Base-by-base conservation (phyloP, 306 rosid species). In the Phaseolus lunatus region DNA sequence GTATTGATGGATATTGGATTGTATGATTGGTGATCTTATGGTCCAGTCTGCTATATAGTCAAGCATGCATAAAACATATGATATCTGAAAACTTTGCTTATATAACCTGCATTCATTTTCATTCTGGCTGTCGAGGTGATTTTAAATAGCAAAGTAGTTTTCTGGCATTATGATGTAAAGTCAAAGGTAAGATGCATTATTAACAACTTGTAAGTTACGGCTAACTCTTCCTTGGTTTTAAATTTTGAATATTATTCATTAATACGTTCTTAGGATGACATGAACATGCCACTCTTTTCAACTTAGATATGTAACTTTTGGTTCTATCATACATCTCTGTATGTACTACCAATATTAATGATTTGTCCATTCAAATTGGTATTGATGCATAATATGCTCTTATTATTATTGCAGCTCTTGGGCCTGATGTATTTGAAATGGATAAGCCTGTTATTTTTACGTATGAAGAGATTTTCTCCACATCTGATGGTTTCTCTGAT, bases 401-500 rank as follows among this genome's bases (percentile, higher is more conserved):
- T n/a, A 58, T 77, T 43, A 24, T 67, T 78, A 23, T 79, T 87
- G 87, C 87, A 95, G 99, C 89, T 72, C 73, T 92, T 7, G 92
- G 85, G 59, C 90, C 86, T 31, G 89, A 86, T 2, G 89, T 87
- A 65, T 86, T 95, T 59, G 92, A 87, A 77, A 82, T 92, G 83
- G 99, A 89, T 67, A 95, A 89, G 80, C 97, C 97, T 73, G 86
- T 89, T 45, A 86, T 95, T 64, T 95, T 90, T 78, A 71, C 94
- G 57, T 88, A 85, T 16, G 97, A 95, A 78, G 99, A 95, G 70
- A 91, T 95, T 33, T 83, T 73, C 68, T 77, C 96, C 71, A 56
- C 91, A 29, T 89, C 97, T 15, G 96, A 88, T 65, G 96, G 89
- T 26, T 95, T 95, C 90, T 90, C 97, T 44, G 99, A 95, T 72